Evolutionary conservation across 2,329 filamentous ascomycete genomes (phyloP), one percentile per base, ranked within the genome.

Genomic region (Neonectria punicea): DNA sequence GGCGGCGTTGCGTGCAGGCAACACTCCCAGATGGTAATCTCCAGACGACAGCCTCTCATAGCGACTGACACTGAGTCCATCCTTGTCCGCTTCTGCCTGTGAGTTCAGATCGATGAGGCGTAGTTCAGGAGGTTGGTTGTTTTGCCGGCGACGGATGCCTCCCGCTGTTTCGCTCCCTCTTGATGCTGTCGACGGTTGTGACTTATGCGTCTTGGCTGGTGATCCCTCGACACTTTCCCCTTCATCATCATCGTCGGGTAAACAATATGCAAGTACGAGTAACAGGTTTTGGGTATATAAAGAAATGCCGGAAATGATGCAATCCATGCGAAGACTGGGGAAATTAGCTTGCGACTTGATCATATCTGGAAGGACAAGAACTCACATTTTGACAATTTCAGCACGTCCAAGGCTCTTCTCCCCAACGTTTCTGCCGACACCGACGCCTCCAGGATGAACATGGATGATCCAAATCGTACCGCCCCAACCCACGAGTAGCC

Each of bases 381-480:
- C 92, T 86, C 78, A 97, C 93, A 95, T 94, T 80, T 97, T 97
- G 67, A 93, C 89, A 77, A 98, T 95, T 77, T 98, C 93, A 54
- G 93, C 94, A 71, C 89, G 91, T 32, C 93, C 95, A 71, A 92
- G 87, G 51, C 88, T 90, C 74, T 86, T 89, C 75, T 93, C 91
- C 54, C 90, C 89, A 36, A 85, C 87, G 73, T 90, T 83, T 74
- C 89, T 92, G 34, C 89, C 91, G 51, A 87, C 67, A 5, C 89
- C 89, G 47, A 87, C 77, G n/a, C 89, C 88, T 14, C 92, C 92
- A 5, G 93, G 90, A 75, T 94, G 92, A 18, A 99, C 91, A 77
- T 98, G 92, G 59, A 99, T 91, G 56, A 99, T 91, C 96, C 96
- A 99, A 59, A 97, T 93, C 1, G 93, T 97, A 63, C 94, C 92